Conservation (phyloP, 768 basidiomycete genomes). For the Mrakia hoshinonis region DNA sequence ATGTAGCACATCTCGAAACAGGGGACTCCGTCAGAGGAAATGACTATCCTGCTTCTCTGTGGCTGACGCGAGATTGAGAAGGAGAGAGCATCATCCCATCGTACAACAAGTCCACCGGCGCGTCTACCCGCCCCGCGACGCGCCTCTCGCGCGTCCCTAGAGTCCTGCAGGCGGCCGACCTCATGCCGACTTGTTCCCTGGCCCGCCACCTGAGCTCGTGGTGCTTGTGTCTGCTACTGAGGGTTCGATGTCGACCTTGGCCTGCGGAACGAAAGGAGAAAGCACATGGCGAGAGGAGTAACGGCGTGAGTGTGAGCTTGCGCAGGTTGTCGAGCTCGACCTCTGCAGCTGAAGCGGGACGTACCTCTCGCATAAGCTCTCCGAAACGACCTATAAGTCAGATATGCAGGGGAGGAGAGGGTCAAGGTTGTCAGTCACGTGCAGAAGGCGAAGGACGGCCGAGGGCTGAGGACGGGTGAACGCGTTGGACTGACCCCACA, state of each 20-base stretch:
- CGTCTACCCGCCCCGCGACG: too few species aligned
- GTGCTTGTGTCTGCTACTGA: not conserved
- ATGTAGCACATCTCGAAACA: too few species aligned
- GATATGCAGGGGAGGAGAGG: not conserved
- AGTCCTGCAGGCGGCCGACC: too few species aligned
- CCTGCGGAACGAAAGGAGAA: not conserved
- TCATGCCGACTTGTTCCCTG: too few species aligned
- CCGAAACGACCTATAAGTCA: not conserved
- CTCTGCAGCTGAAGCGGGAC: not conserved
- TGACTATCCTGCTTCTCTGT: too few species aligned
- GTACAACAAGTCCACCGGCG: too few species aligned
- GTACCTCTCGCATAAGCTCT: conserved; percentile 21
- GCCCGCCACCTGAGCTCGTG: too few species aligned
- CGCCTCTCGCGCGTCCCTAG: too few species aligned
- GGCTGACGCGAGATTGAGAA: too few species aligned
- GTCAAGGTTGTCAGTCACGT: not conserved
- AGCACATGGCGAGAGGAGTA: not conserved
- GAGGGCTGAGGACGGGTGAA: conserved; percentile 37
- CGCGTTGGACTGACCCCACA: conserved; percentile 74
- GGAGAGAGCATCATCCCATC: too few species aligned
- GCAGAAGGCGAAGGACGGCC: not conserved
- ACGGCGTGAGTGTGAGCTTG: not conserved
- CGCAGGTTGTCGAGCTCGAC: too few species aligned
- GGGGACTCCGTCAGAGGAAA: too few species aligned
- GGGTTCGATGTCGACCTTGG: not conserved